Conservation (phyloP, 2,329 filamentous ascomycete genomes). For the Claviceps sp. region DNA sequence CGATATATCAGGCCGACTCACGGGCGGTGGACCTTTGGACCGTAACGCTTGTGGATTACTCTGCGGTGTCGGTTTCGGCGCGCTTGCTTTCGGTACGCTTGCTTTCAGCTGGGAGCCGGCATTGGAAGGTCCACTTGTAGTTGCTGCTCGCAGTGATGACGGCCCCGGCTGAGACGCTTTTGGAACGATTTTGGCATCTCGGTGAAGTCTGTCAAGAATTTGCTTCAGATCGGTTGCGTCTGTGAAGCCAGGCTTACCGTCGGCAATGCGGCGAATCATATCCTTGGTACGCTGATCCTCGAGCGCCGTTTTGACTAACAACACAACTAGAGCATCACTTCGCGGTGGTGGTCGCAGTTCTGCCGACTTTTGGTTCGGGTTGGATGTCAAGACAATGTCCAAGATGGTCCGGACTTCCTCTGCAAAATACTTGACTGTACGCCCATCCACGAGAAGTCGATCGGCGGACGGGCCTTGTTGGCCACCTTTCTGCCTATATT, state of each 20-base stretch:
- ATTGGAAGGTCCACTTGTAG: conserved; percentile 16
- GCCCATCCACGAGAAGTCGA: conserved; percentile 38
- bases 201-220: conserved; percentile 34
- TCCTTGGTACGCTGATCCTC: conserved; percentile 36
- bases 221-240: conserved; percentile 42
- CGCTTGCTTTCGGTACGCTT: conserved; percentile 17
- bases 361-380: conserved; percentile 40
- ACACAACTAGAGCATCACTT: conserved; percentile 42
- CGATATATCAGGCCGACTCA: conserved; percentile 44
- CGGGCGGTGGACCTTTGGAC: conserved; percentile 44
- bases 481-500: conserved; percentile 38
- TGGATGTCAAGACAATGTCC: conserved; percentile 45
- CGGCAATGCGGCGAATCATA: conserved; percentile 41
- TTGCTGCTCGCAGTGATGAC: conserved; percentile 15
- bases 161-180: conserved; percentile 15
- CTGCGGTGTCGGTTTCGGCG: conserved; percentile 12
- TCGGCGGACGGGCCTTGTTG: conserved; percentile 42
- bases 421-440: conserved; percentile 46
- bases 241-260: conserved; percentile 34
- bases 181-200: conserved; percentile 25
- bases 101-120: conserved; percentile 16
- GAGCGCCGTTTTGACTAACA: conserved; percentile 42
- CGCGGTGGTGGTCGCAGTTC: conserved; percentile 39
- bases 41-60: conserved; percentile 40
- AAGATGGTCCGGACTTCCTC: conserved; percentile 44